Percentiles rank a stretch among this genome's conserved stretches.
Conservation (phyloP, 208 protist species). For the Leptomonas pyrrhocoris region DNA sequence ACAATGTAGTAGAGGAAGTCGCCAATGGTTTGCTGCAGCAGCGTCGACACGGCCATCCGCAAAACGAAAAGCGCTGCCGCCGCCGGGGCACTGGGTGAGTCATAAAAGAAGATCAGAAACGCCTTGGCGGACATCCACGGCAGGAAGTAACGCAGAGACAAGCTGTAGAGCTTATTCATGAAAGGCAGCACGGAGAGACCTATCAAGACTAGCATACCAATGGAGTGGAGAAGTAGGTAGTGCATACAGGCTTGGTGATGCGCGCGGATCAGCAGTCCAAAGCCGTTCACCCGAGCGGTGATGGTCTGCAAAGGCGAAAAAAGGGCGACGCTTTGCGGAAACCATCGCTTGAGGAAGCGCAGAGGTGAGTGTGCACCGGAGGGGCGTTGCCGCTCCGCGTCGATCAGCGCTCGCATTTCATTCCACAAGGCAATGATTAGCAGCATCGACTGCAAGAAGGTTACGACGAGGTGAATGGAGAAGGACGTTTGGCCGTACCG, state of each 20-base stretch:
- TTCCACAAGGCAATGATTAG: conserved; percentile 73
- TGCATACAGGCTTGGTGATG: conserved; percentile 46
- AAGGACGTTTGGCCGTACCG: conserved; percentile 67
- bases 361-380: conserved; percentile 5
- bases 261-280: conserved; percentile 50
- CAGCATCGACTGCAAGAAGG: conserved; percentile 63
- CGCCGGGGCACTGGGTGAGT: conserved; percentile 16
- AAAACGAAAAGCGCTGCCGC: conserved; percentile 34
- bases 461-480: conserved; percentile 62
- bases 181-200: conserved; percentile 76
- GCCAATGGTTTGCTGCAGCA: conserved; percentile 72
- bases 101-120: conserved; percentile 70
- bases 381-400: conserved; percentile 7
- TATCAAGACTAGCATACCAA: conserved; percentile 49
- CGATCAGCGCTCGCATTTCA: conserved; percentile 52
- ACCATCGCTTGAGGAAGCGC: conserved; percentile 7
- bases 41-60: conserved; percentile 36
- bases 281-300: conserved; percentile 31
- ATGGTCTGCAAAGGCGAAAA: conserved; percentile 34
- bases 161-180: conserved; percentile 61
- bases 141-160: conserved; percentile 62
- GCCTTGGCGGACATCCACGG: conserved; percentile 71
- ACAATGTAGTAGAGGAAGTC: conserved; percentile 62
- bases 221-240: conserved; percentile 65
- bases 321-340: conserved; percentile 11